Percentiles rank a stretch among this genome's conserved stretches.
phyloP scores from a whole-genome alignment of 805 yeast genomes.

The Naumovozyma baii region DNA sequence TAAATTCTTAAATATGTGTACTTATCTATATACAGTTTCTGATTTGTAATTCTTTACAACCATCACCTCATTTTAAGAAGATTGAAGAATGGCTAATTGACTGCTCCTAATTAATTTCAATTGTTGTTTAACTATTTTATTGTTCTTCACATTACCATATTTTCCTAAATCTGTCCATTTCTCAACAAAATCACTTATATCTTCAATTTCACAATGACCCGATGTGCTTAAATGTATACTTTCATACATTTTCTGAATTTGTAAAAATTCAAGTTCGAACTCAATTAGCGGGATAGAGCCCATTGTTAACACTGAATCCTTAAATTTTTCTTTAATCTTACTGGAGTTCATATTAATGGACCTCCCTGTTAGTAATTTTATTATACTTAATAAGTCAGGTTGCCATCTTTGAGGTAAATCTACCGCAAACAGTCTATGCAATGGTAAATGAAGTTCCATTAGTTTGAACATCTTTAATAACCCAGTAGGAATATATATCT shows the following conservation, averaged over 20 bases:
- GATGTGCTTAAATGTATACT: constrained; percentile 5
- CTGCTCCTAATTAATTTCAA: constrained; percentile 4
- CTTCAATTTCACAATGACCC: constrained; percentile 13
- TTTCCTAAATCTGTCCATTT: constrained; percentile 17
- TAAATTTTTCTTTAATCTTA: constrained; percentile 7
- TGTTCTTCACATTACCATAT: not conserved
- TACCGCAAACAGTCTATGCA: constrained; percentile 19
- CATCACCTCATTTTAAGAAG: constrained; percentile 2
- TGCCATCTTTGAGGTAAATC: constrained; percentile 18
- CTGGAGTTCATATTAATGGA: constrained; percentile 6
- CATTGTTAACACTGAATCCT: constrained; percentile 2
- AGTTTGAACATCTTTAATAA: constrained; percentile 20
- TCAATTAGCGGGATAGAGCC: constrained; percentile 5
- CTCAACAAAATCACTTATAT: constrained; percentile 15
- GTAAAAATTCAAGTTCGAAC: constrained; percentile 4
- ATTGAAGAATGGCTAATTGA: constrained; percentile 5
- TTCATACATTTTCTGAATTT: not conserved
- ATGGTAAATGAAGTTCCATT: constrained; percentile 18
- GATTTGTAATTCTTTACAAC: too few relatives aligned
- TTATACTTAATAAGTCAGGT: constrained; percentile 8
- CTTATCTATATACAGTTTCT: too few relatives aligned
- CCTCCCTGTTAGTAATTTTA: constrained; percentile 2
- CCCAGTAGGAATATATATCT: constrained; percentile 20
- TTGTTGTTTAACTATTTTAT: constrained; percentile 3
- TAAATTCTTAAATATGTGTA: too few relatives aligned